These are phyloP conservation scores for Corylus americana DNA, from an alignment of 306 rosid species.

Conservation along the genomic window DNA sequence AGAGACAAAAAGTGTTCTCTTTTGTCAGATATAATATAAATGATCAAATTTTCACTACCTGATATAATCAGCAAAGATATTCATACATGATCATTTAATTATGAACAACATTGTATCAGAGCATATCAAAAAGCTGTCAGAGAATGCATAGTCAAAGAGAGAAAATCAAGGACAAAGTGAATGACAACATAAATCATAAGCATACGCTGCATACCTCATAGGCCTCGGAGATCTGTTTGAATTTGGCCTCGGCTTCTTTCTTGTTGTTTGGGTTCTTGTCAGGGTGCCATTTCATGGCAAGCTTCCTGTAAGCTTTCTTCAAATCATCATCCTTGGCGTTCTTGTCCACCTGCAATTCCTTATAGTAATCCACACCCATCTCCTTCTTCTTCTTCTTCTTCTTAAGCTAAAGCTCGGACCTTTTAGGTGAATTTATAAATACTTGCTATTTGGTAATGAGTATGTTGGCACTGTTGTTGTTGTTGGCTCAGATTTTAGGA, in stretches of 20 bases:
- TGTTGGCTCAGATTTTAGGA: not conserved
- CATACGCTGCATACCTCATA: slow-evolving; percentile 53
- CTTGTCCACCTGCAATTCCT: slow-evolving; percentile 73
- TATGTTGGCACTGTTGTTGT: not conserved
- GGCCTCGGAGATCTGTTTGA: slow-evolving; percentile 87
- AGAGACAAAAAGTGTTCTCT: not conserved
- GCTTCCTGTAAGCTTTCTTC: slow-evolving; percentile 86
- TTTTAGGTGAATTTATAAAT: not conserved
- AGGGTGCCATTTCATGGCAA: slow-evolving; percentile 98
- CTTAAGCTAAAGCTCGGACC: not conserved
- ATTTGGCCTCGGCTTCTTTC: slow-evolving; percentile 76
- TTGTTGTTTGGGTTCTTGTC: slow-evolving; percentile 81
- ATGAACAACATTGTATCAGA: not conserved
- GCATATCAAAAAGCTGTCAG: not conserved
- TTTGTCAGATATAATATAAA: not conserved
- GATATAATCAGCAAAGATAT: not conserved
- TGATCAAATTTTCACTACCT: not conserved
- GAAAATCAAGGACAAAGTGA: not conserved
- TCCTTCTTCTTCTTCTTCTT: not conserved
- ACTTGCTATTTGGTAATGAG: not conserved
- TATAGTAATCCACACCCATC: slow-evolving; percentile 85
- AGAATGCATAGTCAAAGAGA: not conserved
- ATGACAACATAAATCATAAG: too few relatives aligned
- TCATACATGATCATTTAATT: not conserved
- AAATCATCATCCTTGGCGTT: slow-evolving; percentile 72